Evolutionary conservation across 139 green algal species (phyloP), one percentile per base, ranked within the genome.

Genomic region (Zygnema circumcarinatum): DNA sequence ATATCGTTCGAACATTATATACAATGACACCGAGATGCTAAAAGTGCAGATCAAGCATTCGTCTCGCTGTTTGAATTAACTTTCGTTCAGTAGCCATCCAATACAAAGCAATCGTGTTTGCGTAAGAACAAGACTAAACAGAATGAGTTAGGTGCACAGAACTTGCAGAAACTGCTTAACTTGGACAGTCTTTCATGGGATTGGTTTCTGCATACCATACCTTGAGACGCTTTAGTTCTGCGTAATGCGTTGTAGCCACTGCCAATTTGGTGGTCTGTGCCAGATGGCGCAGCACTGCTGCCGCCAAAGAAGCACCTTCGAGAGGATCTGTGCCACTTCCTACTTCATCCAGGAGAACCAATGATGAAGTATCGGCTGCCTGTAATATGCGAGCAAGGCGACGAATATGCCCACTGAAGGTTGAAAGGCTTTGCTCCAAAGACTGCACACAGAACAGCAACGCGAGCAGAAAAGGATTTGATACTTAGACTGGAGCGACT

Each of bases 251-350:
- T n/a, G 87, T 94, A 1, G 91, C 87, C 41, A 94, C 39, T 1
- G 87, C 88, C 32, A 94, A 81, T 31, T 36, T 56, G 3, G 22
- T 76, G 2, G 69, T 35, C 3, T 78, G 79, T 1, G 90, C 90
- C 41, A 94, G 81, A 35, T 79, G 80, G 36, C n/a, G 41, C 32
- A 99, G 93, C 84, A 99, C 83, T 1, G 96, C 95, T 16, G 94
- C 87, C 0, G 95, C 97, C 80, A 99, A 89, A 11, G 96, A 96
- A 1, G 96, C 94, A 2, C 97, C 97, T 91, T 99, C 97, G 1
- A 83, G 74, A 0, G 97, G 96, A 89, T 99, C 97, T 11, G 97
- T 99, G 67, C 97, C 95, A 72, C 87, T 98, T 21, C 97, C 97
- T 31, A 98, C 90, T 92, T 99, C 89, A 47, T 92, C 89, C 2